Base-by-base conservation (phyloP, 805 yeast species). In the Grigorovia humatica region DNA sequence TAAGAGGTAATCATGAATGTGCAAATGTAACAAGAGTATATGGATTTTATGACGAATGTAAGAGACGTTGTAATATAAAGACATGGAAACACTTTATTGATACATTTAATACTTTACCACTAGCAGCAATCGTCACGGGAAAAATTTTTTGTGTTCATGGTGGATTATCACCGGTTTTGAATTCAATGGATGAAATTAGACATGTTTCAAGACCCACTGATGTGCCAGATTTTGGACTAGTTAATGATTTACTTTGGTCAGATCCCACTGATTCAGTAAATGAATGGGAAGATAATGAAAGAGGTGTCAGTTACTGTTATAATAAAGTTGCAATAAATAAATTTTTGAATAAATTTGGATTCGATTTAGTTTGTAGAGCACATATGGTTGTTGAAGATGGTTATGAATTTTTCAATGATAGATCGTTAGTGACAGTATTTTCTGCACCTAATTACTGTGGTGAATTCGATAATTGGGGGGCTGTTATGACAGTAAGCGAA, bases 1-100 rank as follows among this genome's bases (percentile, higher is more conserved):
- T 91, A 45, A 74, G 99, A 58, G 99, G 99, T n/a, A 91, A 91
- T 70, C 99, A 91, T 71, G 99, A 91, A 72, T 88, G 96, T 69
- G 97, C 98, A 20, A 88, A 87, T 64, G 95, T 91, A 52, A 91
- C 98, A 2, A 79, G 96, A 56, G 96, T 91, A 41, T 91, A 91
- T 68, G 99, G 99, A 1, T 91, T 91, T 64, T 93, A 88, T 67
- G 99, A 91, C 69, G 99, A 91, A 70, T 91, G 99, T 74, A 91
- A 91, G 67, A 79, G 98, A 61, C 76, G 99, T 54, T 81, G 95
- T 61, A 86, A 84, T 64, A 79, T 89, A 61, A 91, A 90, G 66
- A 85, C 89, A 1, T 91, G 99, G 99, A 88, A 89, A 65, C 71
- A 80, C 40, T 91, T 91, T 63, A 81, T 91, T 59, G 98, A 91